Base-by-base conservation (phyloP, 2,329 filamentous ascomycete genomes). In the Neonectria magnoliae region DNA sequence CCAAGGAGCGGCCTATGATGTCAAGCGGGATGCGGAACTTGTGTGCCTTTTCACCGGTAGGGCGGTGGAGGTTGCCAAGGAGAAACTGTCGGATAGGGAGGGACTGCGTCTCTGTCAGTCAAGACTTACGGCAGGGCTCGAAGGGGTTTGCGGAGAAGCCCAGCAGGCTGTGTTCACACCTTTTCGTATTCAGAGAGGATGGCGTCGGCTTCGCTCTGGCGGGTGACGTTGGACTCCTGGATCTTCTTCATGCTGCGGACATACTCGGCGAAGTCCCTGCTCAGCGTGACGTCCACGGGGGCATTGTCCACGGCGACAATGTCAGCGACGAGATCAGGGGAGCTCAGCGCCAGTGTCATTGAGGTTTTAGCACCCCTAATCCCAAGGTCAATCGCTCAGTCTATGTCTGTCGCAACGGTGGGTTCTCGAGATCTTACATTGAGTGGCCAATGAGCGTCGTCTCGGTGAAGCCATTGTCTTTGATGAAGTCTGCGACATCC, bases 291-390 rank as follows among this genome's bases (percentile, higher is more conserved):
- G 76, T 97, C 93, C 9, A 97, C 85, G 2, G 95, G 95, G 4
- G 94, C 93, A 76, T 98, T 98, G 81, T 98, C 95, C 13, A 98
- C 94, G 2, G 93, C 86, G 29, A 98, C 86, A 56, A 98, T 82
- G 71, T 91, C 88, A 16, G 85, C 83, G 63, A 97, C 85, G 3
- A 89, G 81, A 6, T 87, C 82, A 0, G 93, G 93, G 1, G 88
- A 85, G 47, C 86, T 83, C 38, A 98, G 86, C 4, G 93, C 93
- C 63, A 98, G 83, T 0, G 91, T 85, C 95, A 98, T 98, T 72
- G 93, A 93, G 2, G 91, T 90, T 83, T 98, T 98, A 51, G 95
- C 95, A 68, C 96, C 95, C 91, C 90, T 92, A 5, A 3, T 4
- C 36, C 25, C n/a, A 51, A 38, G 9, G 44, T 42, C 20, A 20